Conservation (phyloP, 1,284 basidiomycete species). For the Schizopora paradoxa region DNA sequence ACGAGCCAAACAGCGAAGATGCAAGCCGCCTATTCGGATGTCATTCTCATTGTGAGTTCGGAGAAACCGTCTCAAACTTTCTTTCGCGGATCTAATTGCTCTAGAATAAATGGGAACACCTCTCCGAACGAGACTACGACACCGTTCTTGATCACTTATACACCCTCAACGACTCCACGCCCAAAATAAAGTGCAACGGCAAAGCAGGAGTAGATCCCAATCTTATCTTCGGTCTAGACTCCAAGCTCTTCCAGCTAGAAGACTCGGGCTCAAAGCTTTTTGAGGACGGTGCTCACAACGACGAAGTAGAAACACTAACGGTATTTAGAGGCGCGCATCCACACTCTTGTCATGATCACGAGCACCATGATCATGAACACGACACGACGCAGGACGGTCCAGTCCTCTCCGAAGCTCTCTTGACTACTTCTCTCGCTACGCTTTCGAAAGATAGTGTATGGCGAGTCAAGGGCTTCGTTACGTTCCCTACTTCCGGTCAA, state of each 20-base stretch:
- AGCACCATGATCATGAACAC: slow-evolving; percentile 21
- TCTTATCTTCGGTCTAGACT: slow-evolving; percentile 80
- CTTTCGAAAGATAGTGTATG: slow-evolving; percentile 68
- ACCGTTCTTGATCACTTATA: slow-evolving; percentile 80
- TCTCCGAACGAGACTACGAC: slow-evolving; percentile 73
- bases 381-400: slow-evolving; percentile 17
- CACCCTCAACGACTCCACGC: slow-evolving; percentile 84
- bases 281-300: slow-evolving; percentile 44
- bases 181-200: slow-evolving; percentile 70
- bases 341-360: slow-evolving; percentile 28
- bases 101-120: slow-evolving; percentile 84
- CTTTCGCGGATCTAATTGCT: not conserved
- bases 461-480: slow-evolving; percentile 79
- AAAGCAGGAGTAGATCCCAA: slow-evolving; percentile 63
- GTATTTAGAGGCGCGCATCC: slow-evolving; percentile 43
- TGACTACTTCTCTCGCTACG: slow-evolving; percentile 36
- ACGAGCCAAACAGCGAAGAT: slow-evolving; percentile 83
- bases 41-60: slow-evolving; percentile 72
- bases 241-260: slow-evolving; percentile 57
- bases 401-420: slow-evolving; percentile 11
- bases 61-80: slow-evolving; percentile 11
- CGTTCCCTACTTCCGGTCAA: slow-evolving; percentile 29
- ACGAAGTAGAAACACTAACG: slow-evolving; percentile 79
- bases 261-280: slow-evolving; percentile 23
- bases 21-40: slow-evolving; percentile 90